Conservation (phyloP, 2,329 filamentous ascomycete genomes). For the Cyanodermella asteris region DNA sequence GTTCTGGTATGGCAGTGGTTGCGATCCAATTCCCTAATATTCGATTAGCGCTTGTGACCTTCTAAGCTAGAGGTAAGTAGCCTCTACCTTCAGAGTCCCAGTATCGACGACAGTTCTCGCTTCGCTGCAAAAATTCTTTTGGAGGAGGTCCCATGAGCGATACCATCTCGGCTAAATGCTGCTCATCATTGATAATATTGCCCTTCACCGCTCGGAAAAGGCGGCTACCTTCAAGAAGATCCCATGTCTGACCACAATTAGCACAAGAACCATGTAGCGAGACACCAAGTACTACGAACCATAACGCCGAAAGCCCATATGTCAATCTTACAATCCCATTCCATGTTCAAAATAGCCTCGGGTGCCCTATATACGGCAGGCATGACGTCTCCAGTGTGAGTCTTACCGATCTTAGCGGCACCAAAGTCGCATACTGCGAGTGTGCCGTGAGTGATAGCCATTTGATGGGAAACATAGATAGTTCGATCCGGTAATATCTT, state of each 20-base stretch:
- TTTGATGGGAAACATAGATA: constrained; percentile 5
- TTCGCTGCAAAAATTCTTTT: not conserved
- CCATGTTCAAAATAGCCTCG: constrained; percentile 8
- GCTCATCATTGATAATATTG: too few relatives aligned
- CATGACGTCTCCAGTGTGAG: constrained; percentile 5
- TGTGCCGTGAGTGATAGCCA: constrained; percentile 2
- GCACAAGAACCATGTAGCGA: not conserved
- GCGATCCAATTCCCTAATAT: too few relatives aligned
- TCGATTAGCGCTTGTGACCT: too few relatives aligned
- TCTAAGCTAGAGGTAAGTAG: too few relatives aligned
- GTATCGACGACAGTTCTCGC: too few relatives aligned
- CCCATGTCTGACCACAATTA: constrained; percentile 4
- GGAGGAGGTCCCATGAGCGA: constrained; percentile 7
- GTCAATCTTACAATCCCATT: constrained; percentile 8
- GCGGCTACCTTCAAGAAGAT: constrained; percentile 6
- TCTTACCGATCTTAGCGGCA: constrained; percentile 2
- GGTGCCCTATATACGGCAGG: constrained; percentile 7
- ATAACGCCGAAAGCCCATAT: constrained; percentile 9
- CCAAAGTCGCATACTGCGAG: constrained; percentile 6
- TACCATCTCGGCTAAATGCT: constrained; percentile 5
- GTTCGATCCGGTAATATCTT: constrained; percentile 4
- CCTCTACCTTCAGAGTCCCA: too few relatives aligned
- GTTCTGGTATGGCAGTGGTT: too few relatives aligned
- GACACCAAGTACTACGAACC: constrained; percentile 4
- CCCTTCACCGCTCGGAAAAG: too few relatives aligned